These are phyloP conservation scores for Colletotrichum caudatum DNA, from an alignment of 2,329 filamentous ascomycete genomes.

Conservation along the genomic window DNA sequence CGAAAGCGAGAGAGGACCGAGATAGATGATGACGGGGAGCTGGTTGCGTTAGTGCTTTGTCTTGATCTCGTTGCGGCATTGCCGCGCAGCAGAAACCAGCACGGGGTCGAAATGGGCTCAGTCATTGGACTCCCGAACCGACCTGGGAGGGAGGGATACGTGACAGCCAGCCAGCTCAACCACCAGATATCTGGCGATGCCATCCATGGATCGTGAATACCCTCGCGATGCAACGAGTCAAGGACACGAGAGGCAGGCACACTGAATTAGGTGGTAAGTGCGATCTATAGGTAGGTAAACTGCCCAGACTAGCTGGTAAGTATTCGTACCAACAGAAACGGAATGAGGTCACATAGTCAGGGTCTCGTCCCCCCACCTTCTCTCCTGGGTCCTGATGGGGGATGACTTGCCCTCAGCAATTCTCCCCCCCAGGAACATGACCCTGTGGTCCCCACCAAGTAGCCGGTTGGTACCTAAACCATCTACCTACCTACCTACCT, in stretches of 20 bases:
- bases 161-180: not conserved
- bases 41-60: not conserved
- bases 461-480: conserved; percentile 8
- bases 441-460: conserved; percentile 17
- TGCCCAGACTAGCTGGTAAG: too few relatives aligned
- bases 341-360: conserved; percentile 4
- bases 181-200: not conserved
- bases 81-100: not conserved
- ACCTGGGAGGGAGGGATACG: not conserved
- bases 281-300: too few relatives aligned
- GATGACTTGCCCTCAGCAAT: not conserved
- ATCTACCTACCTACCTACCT: too few relatives aligned
- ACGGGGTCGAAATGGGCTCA: not conserved
- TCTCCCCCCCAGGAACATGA: conserved; percentile 5
- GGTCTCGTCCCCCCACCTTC: not conserved
- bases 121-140: not conserved
- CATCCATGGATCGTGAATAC: not conserved
- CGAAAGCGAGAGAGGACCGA: not conserved
- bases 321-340: not conserved
- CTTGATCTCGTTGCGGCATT: not conserved
- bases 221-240: not conserved
- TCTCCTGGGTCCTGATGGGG: not conserved
- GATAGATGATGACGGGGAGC: not conserved
- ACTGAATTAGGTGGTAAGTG: not conserved
- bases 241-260: not conserved